These are phyloP conservation scores for Pseudomassariella vexata DNA, from an alignment of 2,329 filamentous ascomycete species.

Conservation along the genomic window DNA sequence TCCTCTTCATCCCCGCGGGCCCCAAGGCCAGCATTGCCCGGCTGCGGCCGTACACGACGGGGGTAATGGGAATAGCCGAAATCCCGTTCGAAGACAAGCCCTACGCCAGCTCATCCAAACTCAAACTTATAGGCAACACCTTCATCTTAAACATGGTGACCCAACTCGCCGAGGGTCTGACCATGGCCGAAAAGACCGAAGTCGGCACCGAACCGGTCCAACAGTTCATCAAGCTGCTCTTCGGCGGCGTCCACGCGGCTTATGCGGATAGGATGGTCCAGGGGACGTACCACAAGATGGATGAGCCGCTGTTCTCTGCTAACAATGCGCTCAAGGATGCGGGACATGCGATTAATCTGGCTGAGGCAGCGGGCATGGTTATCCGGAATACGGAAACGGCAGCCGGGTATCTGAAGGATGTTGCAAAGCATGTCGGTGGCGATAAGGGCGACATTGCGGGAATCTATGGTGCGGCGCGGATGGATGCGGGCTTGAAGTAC, in stretches of 20 bases:
- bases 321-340: slow-evolving; percentile 81
- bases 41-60: slow-evolving; percentile 58
- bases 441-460: slow-evolving; percentile 72
- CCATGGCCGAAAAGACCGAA: slow-evolving; percentile 74
- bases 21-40: slow-evolving; percentile 48
- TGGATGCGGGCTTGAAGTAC: slow-evolving; percentile 71
- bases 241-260: slow-evolving; percentile 68
- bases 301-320: slow-evolving; percentile 76
- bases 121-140: slow-evolving; percentile 83
- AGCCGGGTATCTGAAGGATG: slow-evolving; percentile 61
- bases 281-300: slow-evolving; percentile 71
- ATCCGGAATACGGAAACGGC: slow-evolving; percentile 62
- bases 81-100: slow-evolving; percentile 35
- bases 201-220: slow-evolving; percentile 67
- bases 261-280: slow-evolving; percentile 70
- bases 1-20: slow-evolving; percentile 64
- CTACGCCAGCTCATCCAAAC: slow-evolving; percentile 51
- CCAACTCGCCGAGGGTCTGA: slow-evolving; percentile 70
- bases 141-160: slow-evolving; percentile 82
- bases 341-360: slow-evolving; percentile 65
- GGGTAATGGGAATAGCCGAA: slow-evolving; percentile 58
- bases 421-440: slow-evolving; percentile 62
- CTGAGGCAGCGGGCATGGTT: slow-evolving; percentile 53
- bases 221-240: slow-evolving; percentile 65
- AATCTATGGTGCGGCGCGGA: slow-evolving; percentile 74